Conservation (phyloP, 2,329 filamentous ascomycete genomes). For the Chaetomiaceae sp. region DNA sequence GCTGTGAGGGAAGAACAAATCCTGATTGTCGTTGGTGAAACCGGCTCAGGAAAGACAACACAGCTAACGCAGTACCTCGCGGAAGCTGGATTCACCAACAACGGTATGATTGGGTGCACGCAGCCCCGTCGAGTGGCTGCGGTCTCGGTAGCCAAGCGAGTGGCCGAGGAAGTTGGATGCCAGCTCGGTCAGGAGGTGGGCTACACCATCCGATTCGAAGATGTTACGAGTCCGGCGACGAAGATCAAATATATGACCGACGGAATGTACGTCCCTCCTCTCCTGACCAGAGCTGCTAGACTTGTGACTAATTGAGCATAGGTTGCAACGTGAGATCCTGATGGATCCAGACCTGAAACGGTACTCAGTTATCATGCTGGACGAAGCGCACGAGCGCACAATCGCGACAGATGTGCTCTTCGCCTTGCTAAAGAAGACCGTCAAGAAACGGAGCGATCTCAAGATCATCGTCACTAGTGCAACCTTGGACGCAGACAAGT, state of each 20-base stretch:
- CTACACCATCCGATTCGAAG: constrained; percentile 96
- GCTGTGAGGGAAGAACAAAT: constrained; percentile 85
- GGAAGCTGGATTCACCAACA: constrained; percentile 81
- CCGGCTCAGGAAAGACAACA: constrained; percentile 94
- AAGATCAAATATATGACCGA: constrained; percentile 99
- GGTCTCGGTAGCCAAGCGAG: constrained; percentile 96
- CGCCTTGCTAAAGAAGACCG: constrained; percentile 85
- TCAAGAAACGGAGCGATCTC: constrained; percentile 78
- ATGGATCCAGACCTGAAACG: constrained; percentile 81
- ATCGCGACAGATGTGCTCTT: constrained; percentile 95
- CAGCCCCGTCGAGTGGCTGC: constrained; percentile 95
- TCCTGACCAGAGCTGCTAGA: background rate
- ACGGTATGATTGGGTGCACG: constrained; percentile 90
- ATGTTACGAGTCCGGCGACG: constrained; percentile 79
- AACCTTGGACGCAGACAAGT: constrained; percentile 94
- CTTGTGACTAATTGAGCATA: background rate
- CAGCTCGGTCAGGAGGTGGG: constrained; percentile 86
- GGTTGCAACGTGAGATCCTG: constrained; percentile 83
- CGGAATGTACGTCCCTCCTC: constrained; percentile 57
- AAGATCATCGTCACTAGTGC: constrained; percentile 96
- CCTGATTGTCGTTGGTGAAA: constrained; percentile 93
- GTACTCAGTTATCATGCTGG: constrained; percentile 96
- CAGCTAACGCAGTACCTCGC: constrained; percentile 93
- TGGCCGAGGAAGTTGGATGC: constrained; percentile 91
- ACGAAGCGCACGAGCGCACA: constrained; percentile 95